Evolutionary conservation across 2,329 filamentous ascomycete species (phyloP), one percentile per base, ranked within the genome.

Genomic region (Sarocladium brachiariae): DNA sequence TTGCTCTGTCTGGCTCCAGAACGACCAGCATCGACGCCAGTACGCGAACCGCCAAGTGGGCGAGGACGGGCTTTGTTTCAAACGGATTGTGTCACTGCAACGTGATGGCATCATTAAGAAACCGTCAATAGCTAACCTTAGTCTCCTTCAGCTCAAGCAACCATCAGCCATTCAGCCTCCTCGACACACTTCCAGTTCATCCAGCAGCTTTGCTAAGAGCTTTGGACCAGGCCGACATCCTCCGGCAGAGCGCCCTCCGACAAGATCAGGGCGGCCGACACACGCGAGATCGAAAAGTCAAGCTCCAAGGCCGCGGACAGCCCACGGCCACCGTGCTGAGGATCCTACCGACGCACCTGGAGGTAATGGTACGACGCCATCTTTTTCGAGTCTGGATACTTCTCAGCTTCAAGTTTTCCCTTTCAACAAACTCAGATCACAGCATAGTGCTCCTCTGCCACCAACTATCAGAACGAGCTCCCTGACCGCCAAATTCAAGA

Each of bases 201-300:
- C 70, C 50, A 73, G 68, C 55, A 73, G 70, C 54, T 81, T 83
- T 55, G 73, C 77, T 13, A 78, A 73, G 54, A 84, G 78, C 58
- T 64, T 81, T 24, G 80, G 82, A 1, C 72, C 75, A 11, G 73
- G 71, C 13, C 75, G 80, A 55, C 70, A 77, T 13, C 65, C 69
- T 5, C 56, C 66, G 4, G 59, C 67, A 53, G 66, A 72, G 63
- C 76, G 79, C 50, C 72, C 78, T 2, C 72, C 78, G 54, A 73
- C 77, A 6, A 70, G 78, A 56, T 67, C 69, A 21, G 67, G 61
- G 55, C 74, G 76, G 54, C 66, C 75, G 38, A 68, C 73, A 50
- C 75, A 73, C 59, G 62, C 70, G 51, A 68, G 76, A 53, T 66
- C 67, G 14, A 68, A 66, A 52, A 71, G 64, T 51, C 63, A 70